Base-by-base conservation (phyloP, 1,284 basidiomycete genomes). In the Cryptococcus sp. region DNA sequence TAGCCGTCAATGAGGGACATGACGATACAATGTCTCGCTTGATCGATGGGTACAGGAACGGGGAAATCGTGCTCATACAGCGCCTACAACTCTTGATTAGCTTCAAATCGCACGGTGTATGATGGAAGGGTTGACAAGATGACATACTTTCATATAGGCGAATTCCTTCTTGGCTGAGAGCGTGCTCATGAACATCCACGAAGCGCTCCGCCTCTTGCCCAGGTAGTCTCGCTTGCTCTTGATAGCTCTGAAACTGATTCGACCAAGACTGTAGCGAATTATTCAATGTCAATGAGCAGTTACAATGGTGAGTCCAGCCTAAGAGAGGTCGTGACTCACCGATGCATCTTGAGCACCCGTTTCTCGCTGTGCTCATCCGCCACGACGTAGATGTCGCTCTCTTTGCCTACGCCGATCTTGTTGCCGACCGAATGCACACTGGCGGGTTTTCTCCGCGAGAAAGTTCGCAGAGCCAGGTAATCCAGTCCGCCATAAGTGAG, bases 151-250 rank as follows among this genome's bases (percentile, higher is more conserved):
- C 93, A 99, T 96, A 77, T 98, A 99, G 0, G 92, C 91, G 83
- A 88, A 99, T 77, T 99, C 95, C 76, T 98, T 98, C 80, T 95
- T 88, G 5, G 95, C 95, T 11, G 93, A 89, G 48, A 99, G 80
- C 27, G 95, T 86, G 54, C 92, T 95, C 91, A 99, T 93, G 80
- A 97, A 99, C 94, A 99, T 97, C 95, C 95, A 99, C 31, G 91
- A 95, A 0, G 94, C 94, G 39, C 89, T 92, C 79, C 93, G 93
- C 41, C 95, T 85, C 77, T 95, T 96, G 31, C 93, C 92, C 66
- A 99, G 83, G 78, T 99, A 99, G 76, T 99, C 96, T 64, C 95
- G 84, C 77, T 99, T 99, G 69, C 89, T 86, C 80, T 99, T 99
- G 81, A 99, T 94, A 0, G 92, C 88, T 53, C 95, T 87, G 81